Conservation (phyloP, 768 basidiomycete species). For the Suillus subaureus region DNA sequence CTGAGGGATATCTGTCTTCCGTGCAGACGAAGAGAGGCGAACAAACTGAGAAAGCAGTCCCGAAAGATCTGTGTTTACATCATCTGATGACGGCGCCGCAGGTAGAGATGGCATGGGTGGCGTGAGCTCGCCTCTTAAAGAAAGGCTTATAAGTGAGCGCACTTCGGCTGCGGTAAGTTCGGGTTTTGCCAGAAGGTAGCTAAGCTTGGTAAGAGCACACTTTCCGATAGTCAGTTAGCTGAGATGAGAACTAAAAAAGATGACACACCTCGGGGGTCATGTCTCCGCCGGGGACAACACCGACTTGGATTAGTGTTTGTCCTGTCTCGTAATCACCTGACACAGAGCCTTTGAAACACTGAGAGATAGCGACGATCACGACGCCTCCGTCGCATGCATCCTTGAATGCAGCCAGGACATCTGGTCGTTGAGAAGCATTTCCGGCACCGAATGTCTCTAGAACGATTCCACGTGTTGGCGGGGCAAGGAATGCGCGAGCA, state of each 20-base stretch:
- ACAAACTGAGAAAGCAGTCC: conserved; percentile 69
- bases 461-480: conserved; percentile 79
- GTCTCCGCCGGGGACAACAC: conserved; percentile 84
- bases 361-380: conserved; percentile 89
- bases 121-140: conserved; percentile 90
- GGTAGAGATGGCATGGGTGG: conserved; percentile 47
- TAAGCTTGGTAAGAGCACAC: conserved; percentile 90
- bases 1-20: conserved; percentile 34
- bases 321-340: conserved; percentile 85
- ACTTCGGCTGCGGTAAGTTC: conserved; percentile 71
- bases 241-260: background rate
- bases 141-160: conserved; percentile 70
- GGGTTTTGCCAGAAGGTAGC: conserved; percentile 86
- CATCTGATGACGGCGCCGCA: conserved; percentile 42
- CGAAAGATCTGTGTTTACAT: conserved; percentile 62
- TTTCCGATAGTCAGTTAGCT: conserved; percentile 31
- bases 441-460: conserved; percentile 93
- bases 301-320: conserved; percentile 64
- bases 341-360: conserved; percentile 86
- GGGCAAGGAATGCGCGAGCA: conserved; percentile 72
- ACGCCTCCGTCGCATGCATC: conserved; percentile 83
- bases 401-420: conserved; percentile 74
- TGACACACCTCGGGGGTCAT: conserved; percentile 92
- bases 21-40: conserved; percentile 53
- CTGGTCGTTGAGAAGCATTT: conserved; percentile 83